A percentile compares a stretch with the other conserved stretches of the same genome.
Conservation (phyloP, 1,284 basidiomycete genomes). For the Cutaneotrichosporon dermatis region DNA sequence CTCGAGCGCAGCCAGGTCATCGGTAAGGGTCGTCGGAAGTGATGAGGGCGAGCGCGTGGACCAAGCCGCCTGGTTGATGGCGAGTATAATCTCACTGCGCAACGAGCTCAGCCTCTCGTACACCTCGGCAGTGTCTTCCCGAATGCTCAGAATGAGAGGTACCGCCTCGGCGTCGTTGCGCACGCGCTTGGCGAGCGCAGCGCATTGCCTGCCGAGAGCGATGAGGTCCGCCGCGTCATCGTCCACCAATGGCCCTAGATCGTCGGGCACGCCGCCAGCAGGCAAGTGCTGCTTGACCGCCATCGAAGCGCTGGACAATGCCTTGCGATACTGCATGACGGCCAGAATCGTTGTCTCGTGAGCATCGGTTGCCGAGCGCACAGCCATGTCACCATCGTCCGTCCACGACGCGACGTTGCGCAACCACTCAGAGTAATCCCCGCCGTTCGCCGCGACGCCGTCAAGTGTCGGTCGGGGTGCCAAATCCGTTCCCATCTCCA, state of each 20-base stretch:
- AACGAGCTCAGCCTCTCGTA: background rate
- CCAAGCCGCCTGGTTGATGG: conserved; percentile 12
- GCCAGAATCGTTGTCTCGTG: conserved; percentile 16
- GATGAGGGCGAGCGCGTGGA: background rate
- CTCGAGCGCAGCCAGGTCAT: background rate
- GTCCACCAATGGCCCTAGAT: conserved; percentile 11
- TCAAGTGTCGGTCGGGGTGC: conserved; percentile 17
- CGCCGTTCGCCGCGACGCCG: conserved; percentile 3
- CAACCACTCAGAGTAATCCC: conserved; percentile 16
- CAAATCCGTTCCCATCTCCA: conserved; percentile 7
- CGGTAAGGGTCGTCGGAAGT: background rate
- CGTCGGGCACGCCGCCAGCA: conserved; percentile 8
- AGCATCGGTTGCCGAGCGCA: conserved; percentile 7
- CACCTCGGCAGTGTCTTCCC: conserved; percentile 7
- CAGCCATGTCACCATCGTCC: conserved; percentile 8
- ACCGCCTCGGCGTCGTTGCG: conserved; percentile 7
- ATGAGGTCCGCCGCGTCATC: conserved; percentile 18
- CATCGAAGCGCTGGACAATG: conserved; percentile 11
- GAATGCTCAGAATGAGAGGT: conserved; percentile 12
- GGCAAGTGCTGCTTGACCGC: conserved; percentile 12
- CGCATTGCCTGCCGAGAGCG: conserved; percentile 8
- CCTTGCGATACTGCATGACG: conserved; percentile 21
- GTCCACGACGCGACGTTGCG: conserved; percentile 9
- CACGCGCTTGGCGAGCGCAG: conserved; percentile 3
- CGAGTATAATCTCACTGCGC: conserved; percentile 1